phyloP scores from a whole-genome alignment of 148 eudicot species.

The Bassia scoparia region DNA sequence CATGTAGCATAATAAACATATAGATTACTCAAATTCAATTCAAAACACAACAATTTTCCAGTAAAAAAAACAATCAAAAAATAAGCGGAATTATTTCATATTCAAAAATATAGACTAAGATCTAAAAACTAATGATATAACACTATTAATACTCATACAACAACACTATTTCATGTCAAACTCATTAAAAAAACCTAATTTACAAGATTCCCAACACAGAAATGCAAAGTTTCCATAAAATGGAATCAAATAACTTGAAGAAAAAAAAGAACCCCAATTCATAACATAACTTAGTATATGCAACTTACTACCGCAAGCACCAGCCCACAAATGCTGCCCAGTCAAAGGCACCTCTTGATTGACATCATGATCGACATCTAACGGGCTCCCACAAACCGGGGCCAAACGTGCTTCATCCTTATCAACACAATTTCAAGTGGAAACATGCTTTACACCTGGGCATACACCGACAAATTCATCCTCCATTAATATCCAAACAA shows the following conservation, averaged over 20 bases:
- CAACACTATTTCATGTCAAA: background rate
- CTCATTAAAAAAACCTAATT: background rate
- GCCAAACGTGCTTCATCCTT: conserved; percentile 46
- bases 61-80: too few relatives aligned
- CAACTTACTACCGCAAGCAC: conserved; percentile 17
- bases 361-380: conserved; percentile 20
- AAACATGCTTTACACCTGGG: conserved; percentile 58
- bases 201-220: conserved; percentile 1
- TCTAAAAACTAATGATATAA: background rate
- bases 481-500: conserved; percentile 50
- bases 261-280: background rate
- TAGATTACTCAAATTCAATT: too few relatives aligned
- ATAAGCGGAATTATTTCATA: background rate
- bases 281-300: background rate
- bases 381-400: conserved; percentile 69
- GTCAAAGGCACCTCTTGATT: conserved; percentile 5
- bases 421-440: conserved; percentile 60
- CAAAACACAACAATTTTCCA: too few relatives aligned
- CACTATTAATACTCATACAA: background rate
- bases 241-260: background rate
- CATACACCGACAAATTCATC: conserved; percentile 52
- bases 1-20: too few relatives aligned
- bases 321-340: conserved; percentile 34
- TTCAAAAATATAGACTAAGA: background rate
- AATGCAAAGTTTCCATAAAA: background rate